A percentile compares a stretch with the other conserved stretches of the same genome.
Evolutionary conservation across 306 rosid species (phyloP).

Genomic region (Prinsepia uniflora): DNA sequence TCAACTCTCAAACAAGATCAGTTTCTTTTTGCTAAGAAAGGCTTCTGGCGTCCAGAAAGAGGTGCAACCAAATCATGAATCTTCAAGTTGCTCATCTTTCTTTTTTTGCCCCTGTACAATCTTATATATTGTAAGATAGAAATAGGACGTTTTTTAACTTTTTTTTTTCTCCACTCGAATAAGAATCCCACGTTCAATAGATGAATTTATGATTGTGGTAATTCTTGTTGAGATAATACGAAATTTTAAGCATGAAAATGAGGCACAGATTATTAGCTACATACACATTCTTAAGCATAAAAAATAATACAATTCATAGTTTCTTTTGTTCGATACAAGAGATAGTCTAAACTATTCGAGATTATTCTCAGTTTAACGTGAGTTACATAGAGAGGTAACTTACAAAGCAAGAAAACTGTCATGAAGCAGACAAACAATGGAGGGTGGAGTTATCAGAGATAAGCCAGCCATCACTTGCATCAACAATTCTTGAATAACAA

Average conservation of each 20-base stretch:
- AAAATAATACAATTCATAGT: neutral
- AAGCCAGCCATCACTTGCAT: slow-evolving; percentile 37
- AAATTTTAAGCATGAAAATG: neutral
- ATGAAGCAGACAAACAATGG: slow-evolving; percentile 26
- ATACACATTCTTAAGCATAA: slow-evolving; percentile 1
- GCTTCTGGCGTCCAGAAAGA: slow-evolving; percentile 75
- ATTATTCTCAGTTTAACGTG: too few relatives aligned
- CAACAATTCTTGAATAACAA: slow-evolving; percentile 44
- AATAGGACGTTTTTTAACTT: neutral
- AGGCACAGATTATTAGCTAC: neutral
- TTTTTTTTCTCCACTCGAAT: neutral
- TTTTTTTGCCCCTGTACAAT: slow-evolving; percentile 5
- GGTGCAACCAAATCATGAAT: slow-evolving; percentile 10
- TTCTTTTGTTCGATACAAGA: too few relatives aligned
- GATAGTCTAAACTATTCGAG: too few relatives aligned
- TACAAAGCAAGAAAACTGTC: neutral
- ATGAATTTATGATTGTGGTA: neutral
- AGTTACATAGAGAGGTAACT: neutral
- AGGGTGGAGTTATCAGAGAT: slow-evolving; percentile 34
- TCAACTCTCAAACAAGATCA: slow-evolving; percentile 43
- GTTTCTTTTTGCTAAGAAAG: slow-evolving; percentile 66
- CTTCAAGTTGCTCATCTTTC: neutral
- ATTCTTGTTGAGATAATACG: neutral
- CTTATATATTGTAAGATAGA: slow-evolving; percentile 12
- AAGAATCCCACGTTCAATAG: neutral